Percentiles rank a stretch among this genome's conserved stretches.
These are phyloP conservation scores for Ophiognomonia clavigignenti-juglandacearum DNA, from an alignment of 2,329 filamentous ascomycete species.

Conservation along the genomic window DNA sequence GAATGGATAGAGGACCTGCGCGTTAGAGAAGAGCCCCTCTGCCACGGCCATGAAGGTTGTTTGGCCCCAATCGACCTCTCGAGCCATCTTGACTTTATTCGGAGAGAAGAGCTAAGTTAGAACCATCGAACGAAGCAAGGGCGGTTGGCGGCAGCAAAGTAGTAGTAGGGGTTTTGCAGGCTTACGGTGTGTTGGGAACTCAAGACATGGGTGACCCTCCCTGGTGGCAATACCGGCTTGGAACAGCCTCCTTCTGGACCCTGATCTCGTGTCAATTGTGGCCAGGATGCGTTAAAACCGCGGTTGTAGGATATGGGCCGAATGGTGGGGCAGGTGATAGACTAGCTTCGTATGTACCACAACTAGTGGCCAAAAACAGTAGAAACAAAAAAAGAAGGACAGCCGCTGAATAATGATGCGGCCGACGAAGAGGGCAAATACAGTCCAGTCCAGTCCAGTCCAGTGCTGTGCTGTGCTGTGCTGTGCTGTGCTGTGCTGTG, in stretches of 20 bases:
- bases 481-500: too few species aligned
- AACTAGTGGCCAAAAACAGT: constrained; percentile 17
- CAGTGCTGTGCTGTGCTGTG: too few species aligned
- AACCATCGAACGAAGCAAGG: not conserved
- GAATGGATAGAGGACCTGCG: constrained; percentile 48
- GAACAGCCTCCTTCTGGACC: constrained; percentile 14
- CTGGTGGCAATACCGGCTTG: constrained; percentile 16
- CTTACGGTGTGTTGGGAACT: constrained; percentile 11
- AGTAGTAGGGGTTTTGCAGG: constrained; percentile 1
- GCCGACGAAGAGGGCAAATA: constrained; percentile 4
- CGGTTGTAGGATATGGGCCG: constrained; percentile 16
- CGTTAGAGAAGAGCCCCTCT: constrained; percentile 39
- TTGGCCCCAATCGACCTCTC: constrained; percentile 16
- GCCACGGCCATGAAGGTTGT: constrained; percentile 25
- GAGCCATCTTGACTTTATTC: constrained; percentile 12
- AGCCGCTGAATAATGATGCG: too few species aligned
- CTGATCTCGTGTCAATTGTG: constrained; percentile 17
- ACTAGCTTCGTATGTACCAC: too few species aligned
- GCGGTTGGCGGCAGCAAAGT: not conserved
- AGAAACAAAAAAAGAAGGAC: too few species aligned
- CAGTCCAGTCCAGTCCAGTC: too few species aligned
- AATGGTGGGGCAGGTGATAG: constrained; percentile 19
- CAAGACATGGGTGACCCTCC: constrained; percentile 16
- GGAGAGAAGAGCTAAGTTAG: constrained; percentile 2
- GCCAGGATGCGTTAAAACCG: constrained; percentile 12